Evolutionary conservation across 1,284 basidiomycete species (phyloP).

Genomic region (Irpex sp.): DNA sequence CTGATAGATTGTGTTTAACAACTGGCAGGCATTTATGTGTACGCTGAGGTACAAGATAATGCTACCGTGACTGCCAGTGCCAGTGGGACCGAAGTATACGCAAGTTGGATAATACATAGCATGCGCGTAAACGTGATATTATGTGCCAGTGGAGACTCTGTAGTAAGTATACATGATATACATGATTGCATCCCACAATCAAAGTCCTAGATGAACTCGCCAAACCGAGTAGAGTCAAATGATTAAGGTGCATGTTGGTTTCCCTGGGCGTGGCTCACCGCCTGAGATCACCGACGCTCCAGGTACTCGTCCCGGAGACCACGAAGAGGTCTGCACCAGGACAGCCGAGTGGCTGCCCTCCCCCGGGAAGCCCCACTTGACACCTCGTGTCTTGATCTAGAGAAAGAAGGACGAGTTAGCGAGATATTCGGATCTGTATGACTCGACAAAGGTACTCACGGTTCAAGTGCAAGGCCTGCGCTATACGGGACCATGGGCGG

Average conservation of each 20-base stretch:
- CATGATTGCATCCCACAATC: background rate
- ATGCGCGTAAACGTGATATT: no score
- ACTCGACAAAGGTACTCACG: background rate
- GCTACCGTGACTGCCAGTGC: no score
- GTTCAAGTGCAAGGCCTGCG: background rate
- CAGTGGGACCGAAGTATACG: no score
- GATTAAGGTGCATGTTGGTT: conserved; percentile 7
- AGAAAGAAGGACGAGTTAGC: background rate
- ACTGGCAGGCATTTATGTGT: no score
- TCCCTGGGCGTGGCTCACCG: background rate
- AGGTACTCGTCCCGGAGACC: conserved; percentile 9
- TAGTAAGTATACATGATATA: no score
- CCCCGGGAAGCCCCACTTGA: conserved; percentile 5
- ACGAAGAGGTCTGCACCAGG: conserved; percentile 10
- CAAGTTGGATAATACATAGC: no score
- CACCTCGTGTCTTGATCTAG: background rate
- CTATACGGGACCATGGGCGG: background rate
- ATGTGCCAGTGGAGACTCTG: no score
- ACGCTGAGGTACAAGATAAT: no score
- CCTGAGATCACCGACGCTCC: background rate
- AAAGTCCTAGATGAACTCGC: background rate
- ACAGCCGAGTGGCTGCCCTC: background rate
- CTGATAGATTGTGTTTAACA: no score
- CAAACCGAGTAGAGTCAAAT: background rate
- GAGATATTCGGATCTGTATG: background rate